Conservation (phyloP, 371 early-diverging fungal genomes). For the Lichtheimia corymbifera region DNA sequence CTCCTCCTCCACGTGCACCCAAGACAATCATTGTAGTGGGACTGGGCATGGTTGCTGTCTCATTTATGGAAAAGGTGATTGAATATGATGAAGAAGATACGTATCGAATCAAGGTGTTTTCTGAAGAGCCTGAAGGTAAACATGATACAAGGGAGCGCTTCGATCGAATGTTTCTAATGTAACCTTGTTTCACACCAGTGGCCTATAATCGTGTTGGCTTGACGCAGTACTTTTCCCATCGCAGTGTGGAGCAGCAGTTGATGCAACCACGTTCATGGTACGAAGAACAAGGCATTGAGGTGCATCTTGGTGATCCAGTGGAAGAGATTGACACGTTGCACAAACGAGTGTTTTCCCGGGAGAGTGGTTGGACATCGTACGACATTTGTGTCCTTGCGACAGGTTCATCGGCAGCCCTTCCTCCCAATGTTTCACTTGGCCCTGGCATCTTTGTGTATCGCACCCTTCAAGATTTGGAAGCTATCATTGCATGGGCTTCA, state of each 20-base stretch:
- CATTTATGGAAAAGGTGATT: slow-evolving; percentile 62
- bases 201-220: slow-evolving; percentile 66
- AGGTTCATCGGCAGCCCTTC: slow-evolving; percentile 61
- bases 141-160: neutral
- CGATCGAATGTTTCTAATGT: neutral
- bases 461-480: slow-evolving; percentile 59
- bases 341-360: slow-evolving; percentile 35
- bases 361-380: slow-evolving; percentile 38
- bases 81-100: slow-evolving; percentile 45
- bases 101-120: slow-evolving; percentile 53
- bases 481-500: slow-evolving; percentile 51
- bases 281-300: slow-evolving; percentile 38
- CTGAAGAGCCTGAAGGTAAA: slow-evolving; percentile 58
- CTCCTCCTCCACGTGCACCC: neutral
- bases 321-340: slow-evolving; percentile 38
- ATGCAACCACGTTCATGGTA: slow-evolving; percentile 59
- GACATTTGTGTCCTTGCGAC: slow-evolving; percentile 66
- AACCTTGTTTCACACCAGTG: slow-evolving; percentile 26
- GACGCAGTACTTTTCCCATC: slow-evolving; percentile 66
- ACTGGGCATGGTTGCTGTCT: slow-evolving; percentile 70
- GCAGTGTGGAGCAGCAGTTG: slow-evolving; percentile 41
- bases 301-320: slow-evolving; percentile 46
- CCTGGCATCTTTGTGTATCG: slow-evolving; percentile 67
- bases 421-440: slow-evolving; percentile 39
- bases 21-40: slow-evolving; percentile 56